phyloP scores from a whole-genome alignment of 768 basidiomycete genomes.

The Pulveroboletus sp. region DNA sequence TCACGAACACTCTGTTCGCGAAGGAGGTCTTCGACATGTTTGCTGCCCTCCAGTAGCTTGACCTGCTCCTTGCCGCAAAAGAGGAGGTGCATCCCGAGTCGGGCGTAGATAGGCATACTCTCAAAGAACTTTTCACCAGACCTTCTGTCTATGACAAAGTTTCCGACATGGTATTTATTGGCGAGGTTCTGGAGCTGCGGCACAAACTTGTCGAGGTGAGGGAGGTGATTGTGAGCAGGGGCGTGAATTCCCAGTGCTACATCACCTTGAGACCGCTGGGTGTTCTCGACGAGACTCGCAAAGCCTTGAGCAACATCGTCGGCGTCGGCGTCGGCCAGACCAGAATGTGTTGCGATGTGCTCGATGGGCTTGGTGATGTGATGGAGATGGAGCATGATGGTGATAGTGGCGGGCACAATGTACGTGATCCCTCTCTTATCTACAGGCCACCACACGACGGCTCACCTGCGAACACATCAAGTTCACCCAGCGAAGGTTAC shows the following conservation, averaged over 20 bases:
- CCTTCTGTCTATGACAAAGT: slow-evolving; percentile 49
- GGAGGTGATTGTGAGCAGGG: slow-evolving; percentile 29
- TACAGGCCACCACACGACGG: background rate
- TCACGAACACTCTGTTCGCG: slow-evolving; percentile 51
- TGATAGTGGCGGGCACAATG: background rate
- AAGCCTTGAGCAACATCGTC: slow-evolving; percentile 21
- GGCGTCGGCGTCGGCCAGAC: slow-evolving; percentile 13
- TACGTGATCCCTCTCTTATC: slow-evolving; percentile 1
- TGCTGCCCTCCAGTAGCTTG: slow-evolving; percentile 42
- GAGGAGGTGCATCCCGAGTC: slow-evolving; percentile 73
- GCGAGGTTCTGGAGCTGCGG: slow-evolving; percentile 56
- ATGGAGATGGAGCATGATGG: slow-evolving; percentile 14
- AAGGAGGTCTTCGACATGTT: slow-evolving; percentile 46
- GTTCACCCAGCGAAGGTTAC: no score
- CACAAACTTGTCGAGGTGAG: slow-evolving; percentile 44
- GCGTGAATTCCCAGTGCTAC: slow-evolving; percentile 29
- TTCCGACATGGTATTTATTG: slow-evolving; percentile 50
- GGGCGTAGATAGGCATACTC: slow-evolving; percentile 67
- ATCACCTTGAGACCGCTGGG: slow-evolving; percentile 14
- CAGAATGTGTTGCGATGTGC: slow-evolving; percentile 18
- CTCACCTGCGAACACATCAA: no score
- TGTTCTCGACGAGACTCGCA: slow-evolving; percentile 16
- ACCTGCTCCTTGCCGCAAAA: slow-evolving; percentile 55
- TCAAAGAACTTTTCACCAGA: slow-evolving; percentile 57
- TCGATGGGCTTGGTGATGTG: slow-evolving; percentile 28